A percentile compares a stretch with the other conserved stretches of the same genome.
phyloP scores from a whole-genome alignment of 2,329 filamentous ascomycete species.

The Exserohilum rostratum region DNA sequence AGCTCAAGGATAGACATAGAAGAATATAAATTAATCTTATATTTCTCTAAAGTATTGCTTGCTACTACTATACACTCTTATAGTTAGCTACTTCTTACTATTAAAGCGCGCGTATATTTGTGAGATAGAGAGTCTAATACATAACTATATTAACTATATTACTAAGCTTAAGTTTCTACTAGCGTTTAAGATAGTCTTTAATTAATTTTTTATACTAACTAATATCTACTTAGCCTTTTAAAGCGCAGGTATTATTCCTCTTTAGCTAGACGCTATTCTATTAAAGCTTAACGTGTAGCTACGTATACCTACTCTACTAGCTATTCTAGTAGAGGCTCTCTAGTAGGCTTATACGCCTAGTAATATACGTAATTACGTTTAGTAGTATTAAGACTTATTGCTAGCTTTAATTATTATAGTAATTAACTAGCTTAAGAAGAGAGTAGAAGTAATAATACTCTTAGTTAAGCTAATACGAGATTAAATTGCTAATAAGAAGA shows the following conservation, averaged over 20 bases:
- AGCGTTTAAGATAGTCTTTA: no score
- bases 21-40: no score
- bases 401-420: constrained; percentile 14
- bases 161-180: no score
- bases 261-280: constrained; percentile 36
- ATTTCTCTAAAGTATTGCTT: no score
- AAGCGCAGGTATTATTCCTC: constrained; percentile 35
- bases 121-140: not conserved
- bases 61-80: no score
- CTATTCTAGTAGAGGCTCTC: not conserved
- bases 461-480: no score
- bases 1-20: no score
- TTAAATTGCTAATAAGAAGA: no score
- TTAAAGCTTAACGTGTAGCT: constrained; percentile 36
- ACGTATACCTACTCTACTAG: constrained; percentile 5
- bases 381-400: not conserved
- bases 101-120: constrained; percentile 5
- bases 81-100: not conserved
- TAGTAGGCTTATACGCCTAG: constrained; percentile 11
- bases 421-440: no score
- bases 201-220: no score
- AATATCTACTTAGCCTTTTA: no score
- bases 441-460: no score
- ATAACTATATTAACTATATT: constrained; percentile 8
- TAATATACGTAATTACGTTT: constrained; percentile 2